Evolutionary conservation across 2,329 filamentous ascomycete species (phyloP).

Genomic region (Monosporascus sp.): DNA sequence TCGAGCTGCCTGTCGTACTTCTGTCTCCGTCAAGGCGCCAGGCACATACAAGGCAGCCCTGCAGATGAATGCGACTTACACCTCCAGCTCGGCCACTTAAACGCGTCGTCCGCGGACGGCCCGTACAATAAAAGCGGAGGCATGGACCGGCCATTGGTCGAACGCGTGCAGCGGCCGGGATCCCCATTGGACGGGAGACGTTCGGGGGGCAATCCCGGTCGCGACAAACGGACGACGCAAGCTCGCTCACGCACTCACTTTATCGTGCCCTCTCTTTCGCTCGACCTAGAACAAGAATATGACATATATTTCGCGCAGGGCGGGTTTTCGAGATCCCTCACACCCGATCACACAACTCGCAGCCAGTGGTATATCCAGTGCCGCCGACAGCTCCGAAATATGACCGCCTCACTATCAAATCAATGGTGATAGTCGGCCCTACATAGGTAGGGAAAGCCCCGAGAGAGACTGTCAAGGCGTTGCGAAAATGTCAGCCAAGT

Average conservation of each 20-base stretch:
- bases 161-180: background rate
- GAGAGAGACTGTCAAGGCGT: too few species aligned
- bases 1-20: constrained; percentile 2
- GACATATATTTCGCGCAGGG: too few species aligned
- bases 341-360: too few species aligned
- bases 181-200: background rate
- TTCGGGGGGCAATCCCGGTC: background rate
- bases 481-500: too few species aligned
- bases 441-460: too few species aligned
- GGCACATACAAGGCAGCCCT: constrained; percentile 1
- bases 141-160: background rate
- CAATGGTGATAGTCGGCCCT: too few species aligned
- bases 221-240: background rate
- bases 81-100: background rate
- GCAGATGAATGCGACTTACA: background rate
- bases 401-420: too few species aligned
- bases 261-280: background rate
- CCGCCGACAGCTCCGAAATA: too few species aligned
- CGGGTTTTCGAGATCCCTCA: too few species aligned
- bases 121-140: background rate
- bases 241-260: background rate
- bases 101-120: background rate
- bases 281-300: too few species aligned
- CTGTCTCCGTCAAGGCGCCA: constrained; percentile 1
- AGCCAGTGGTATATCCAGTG: too few species aligned